A percentile compares a stretch with the other conserved stretches of the same genome.
These are phyloP conservation scores for Komagataella pastoris DNA, from an alignment of 805 yeast genomes.

Conservation along the genomic window DNA sequence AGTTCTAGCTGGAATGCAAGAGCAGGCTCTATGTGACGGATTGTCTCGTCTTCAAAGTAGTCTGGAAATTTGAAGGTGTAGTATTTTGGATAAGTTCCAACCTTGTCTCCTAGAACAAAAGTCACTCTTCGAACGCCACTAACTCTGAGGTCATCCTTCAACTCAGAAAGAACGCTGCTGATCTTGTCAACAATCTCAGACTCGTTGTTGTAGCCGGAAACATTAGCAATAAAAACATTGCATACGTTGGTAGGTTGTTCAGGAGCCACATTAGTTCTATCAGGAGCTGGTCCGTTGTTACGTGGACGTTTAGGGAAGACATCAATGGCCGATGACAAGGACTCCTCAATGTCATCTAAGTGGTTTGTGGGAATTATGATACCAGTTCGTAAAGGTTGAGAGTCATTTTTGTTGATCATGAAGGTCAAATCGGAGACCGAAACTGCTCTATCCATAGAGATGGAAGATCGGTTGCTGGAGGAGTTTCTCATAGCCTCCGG, in stretches of 20 bases:
- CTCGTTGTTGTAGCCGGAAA: conserved; percentile 66
- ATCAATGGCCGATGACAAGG: conserved; percentile 63
- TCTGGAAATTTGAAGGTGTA: conserved; percentile 88
- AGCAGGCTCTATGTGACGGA: conserved; percentile 98
- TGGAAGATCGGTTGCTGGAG: conserved; percentile 7
- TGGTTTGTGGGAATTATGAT: conserved; percentile 68
- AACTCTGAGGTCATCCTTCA: conserved; percentile 53
- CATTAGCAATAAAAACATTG: conserved; percentile 61
- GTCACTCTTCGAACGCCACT: conserved; percentile 86
- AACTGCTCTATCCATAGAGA: conserved; percentile 65
- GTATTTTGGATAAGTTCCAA: conserved; percentile 88
- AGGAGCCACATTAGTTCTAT: conserved; percentile 13
- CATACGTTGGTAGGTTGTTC: conserved; percentile 59
- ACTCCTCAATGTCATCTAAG: conserved; percentile 83
- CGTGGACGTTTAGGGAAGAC: conserved; percentile 37
- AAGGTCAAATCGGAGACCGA: conserved; percentile 88
- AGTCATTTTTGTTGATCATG: conserved; percentile 56
- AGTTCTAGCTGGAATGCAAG: conserved; percentile 94
- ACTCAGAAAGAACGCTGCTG: conserved; percentile 49
- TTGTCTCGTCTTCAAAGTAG: conserved; percentile 77
- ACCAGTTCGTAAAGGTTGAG: conserved; percentile 73
- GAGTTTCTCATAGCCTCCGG: conserved; percentile 34
- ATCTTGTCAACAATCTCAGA: conserved; percentile 53
- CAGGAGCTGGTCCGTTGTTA: conserved; percentile 7
- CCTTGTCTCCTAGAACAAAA: conserved; percentile 70